phyloP scores from a whole-genome alignment of 2,329 filamentous ascomycete genomes.

The Paecilomyces sp. region DNA sequence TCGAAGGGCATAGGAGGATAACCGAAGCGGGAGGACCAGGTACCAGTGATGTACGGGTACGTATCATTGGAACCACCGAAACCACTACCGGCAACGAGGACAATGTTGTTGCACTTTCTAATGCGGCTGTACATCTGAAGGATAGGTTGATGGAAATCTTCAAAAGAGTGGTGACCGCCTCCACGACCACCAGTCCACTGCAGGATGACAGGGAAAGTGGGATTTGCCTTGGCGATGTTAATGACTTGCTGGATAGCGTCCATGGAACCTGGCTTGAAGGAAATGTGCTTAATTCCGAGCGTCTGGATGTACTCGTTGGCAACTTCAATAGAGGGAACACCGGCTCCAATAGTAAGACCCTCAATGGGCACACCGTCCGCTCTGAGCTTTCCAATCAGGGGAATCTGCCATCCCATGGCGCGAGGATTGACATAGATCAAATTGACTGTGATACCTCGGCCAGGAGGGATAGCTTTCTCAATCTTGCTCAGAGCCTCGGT shows the following conservation, averaged over 20 bases:
- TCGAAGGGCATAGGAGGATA: constrained; percentile 94
- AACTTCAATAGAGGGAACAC: constrained; percentile 88
- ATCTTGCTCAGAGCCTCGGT: constrained; percentile 77
- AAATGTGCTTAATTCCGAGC: constrained; percentile 83
- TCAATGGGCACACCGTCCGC: constrained; percentile 85
- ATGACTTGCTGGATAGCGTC: constrained; percentile 85
- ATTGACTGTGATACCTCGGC: constrained; percentile 82
- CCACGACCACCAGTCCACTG: constrained; percentile 95
- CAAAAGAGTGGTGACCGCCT: constrained; percentile 88
- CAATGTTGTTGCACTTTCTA: constrained; percentile 76
- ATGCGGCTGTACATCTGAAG: constrained; percentile 87
- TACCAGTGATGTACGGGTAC: constrained; percentile 83
- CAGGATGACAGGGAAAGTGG: constrained; percentile 82
- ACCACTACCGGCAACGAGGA: constrained; percentile 82
- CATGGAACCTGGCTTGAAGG: constrained; percentile 86
- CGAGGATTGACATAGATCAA: constrained; percentile 85
- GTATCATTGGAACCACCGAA: constrained; percentile 87
- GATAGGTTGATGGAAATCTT: constrained; percentile 91
- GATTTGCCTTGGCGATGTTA: constrained; percentile 91
- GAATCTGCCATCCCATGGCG: constrained; percentile 90
- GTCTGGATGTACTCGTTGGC: constrained; percentile 92
- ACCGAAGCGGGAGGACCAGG: constrained; percentile 79
- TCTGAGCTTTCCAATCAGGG: constrained; percentile 69
- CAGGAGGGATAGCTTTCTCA: constrained; percentile 72
- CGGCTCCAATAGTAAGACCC: constrained; percentile 84